Base-by-base conservation (phyloP, 177 flowering plant genomes). In the Tripterygium wilfordii region DNA sequence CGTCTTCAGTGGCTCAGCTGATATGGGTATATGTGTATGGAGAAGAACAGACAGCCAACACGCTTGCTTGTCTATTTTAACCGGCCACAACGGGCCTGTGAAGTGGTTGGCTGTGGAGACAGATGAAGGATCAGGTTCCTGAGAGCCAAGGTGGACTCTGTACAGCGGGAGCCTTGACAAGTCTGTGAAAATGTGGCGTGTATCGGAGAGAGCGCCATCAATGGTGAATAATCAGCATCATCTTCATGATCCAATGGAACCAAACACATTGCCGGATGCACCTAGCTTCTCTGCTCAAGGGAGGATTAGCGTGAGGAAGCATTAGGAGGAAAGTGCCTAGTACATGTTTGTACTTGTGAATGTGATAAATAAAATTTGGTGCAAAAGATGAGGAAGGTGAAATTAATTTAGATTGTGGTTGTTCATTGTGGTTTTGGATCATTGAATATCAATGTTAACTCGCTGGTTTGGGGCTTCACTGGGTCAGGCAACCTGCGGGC, bases 81-180 rank as follows among this genome's bases (percentile, higher is more conserved):
- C 72, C 0, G 89, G 87, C 4, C 89, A 85, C 38, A 57, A 43
- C 0, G 89, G 95, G 8, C 95, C 85, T 2, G 85, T 82, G 13
- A 85, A 85, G 60, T 85, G 95, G 46, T 53, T 85, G 50, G 83
- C 83, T 1, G 75, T 66, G 7, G 85, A 75, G 45, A 49, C 55
- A 25, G 84, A 79, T 24, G 18, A 35, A 0, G 74, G 63, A 18
- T n/a, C 68, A 0, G 24, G 33, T 16, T 15, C 56, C 5, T 40
- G 29, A 3, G 66, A 56, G 7, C 19, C 13, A 22, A 35, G 60
- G 30, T 67, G 76, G 76, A 53, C 58, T 12, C 41, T 82, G 30
- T 85, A 82, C 36, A 85, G 88, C 29, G 94, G 94, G 1, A 80
- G 89, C 37, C 58, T 85, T n/a, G 88, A 85, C 22, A 82, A 74